phyloP scores from a whole-genome alignment of 2,329 filamentous ascomycete genomes.

The Monosporascus ibericus region DNA sequence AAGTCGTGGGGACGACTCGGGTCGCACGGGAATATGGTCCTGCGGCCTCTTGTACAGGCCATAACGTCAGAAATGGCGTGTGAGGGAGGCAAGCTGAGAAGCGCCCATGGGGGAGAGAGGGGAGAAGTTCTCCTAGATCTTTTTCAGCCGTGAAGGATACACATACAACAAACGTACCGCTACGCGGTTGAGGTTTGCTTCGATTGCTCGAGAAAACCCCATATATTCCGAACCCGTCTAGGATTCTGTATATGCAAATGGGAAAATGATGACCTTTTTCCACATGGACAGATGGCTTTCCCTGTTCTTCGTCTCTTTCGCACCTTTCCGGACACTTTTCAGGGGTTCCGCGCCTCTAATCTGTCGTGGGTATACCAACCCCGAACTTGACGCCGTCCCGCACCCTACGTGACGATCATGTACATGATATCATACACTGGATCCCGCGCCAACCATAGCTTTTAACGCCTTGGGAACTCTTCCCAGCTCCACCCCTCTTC shows the following conservation, averaged over 20 bases:
- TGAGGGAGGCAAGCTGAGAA: background rate
- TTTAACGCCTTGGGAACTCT: constrained; percentile 5
- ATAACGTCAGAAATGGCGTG: too few relatives aligned
- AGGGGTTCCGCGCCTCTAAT: constrained; percentile 7
- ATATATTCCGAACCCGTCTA: constrained; percentile 15
- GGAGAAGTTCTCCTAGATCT: constrained; percentile 1
- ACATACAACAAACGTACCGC: background rate
- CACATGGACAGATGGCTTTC: constrained; percentile 1
- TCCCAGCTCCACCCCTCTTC: background rate
- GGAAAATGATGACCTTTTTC: constrained; percentile 6
- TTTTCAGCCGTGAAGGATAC: background rate
- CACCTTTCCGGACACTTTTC: constrained; percentile 7
- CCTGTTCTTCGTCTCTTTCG: constrained; percentile 5
- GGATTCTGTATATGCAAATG: constrained; percentile 29
- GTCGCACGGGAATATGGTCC: background rate
- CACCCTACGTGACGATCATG: constrained; percentile 10
- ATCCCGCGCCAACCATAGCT: background rate
- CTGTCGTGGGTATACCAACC: constrained; percentile 14
- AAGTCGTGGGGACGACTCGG: constrained; percentile 24
- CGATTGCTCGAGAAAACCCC: constrained; percentile 1
- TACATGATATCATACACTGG: constrained; percentile 14
- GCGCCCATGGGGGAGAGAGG: background rate
- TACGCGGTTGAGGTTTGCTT: constrained; percentile 11
- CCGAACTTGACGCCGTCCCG: constrained; percentile 6
- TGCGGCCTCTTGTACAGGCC: too few relatives aligned